Base-by-base conservation (phyloP, 768 basidiomycete species). In the Amanita inopinata region DNA sequence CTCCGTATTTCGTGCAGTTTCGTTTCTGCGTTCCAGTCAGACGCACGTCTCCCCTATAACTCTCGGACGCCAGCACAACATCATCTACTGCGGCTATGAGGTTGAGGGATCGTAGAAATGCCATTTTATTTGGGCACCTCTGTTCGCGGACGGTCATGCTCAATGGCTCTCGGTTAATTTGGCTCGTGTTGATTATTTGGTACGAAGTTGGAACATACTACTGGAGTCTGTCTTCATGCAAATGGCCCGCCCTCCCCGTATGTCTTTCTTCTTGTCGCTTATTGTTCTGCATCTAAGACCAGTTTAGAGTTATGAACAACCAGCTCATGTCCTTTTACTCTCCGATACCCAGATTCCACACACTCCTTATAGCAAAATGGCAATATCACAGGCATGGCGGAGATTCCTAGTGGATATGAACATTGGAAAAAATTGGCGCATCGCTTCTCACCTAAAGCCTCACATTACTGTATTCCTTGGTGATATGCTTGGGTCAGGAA, bases 401-500 rank as follows among this genome's bases (percentile, higher is more conserved):
- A 65, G 71, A 40, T 59, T 66, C 51, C 53, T 78, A 38, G 69
- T 71, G 51, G 67, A 81, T 52, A 49, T 74, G 40, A 80, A 78
- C 54, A 55, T 88, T 47, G 73, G 73, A 49, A 83, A 81, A 59
- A 75, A 71, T 44, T 90, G 86, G 86, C 73, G 67, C 45, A 75
- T 77, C 28, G 69, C 70, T 0, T 70, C 67, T 31, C 65, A 72
- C 23, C 55, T 82, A 24, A 71, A 63, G 33, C 78, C 84, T 2
- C 64, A 86, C 49, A 67, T 61, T 4, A 75, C 87, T n/a, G 67
- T 90, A 6, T 82, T 87, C 50, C 63, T 85, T 3, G 86, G 86
- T 4, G 86, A 90, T 55, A 78, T 83, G 72, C 63, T 89, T 39
- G 73, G 81, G 33, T 73, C 74, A 47, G 78, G 82, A 4, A 71